Evolutionary conservation across 805 yeast genomes (phyloP).

Genomic region (Candida silvatica): DNA sequence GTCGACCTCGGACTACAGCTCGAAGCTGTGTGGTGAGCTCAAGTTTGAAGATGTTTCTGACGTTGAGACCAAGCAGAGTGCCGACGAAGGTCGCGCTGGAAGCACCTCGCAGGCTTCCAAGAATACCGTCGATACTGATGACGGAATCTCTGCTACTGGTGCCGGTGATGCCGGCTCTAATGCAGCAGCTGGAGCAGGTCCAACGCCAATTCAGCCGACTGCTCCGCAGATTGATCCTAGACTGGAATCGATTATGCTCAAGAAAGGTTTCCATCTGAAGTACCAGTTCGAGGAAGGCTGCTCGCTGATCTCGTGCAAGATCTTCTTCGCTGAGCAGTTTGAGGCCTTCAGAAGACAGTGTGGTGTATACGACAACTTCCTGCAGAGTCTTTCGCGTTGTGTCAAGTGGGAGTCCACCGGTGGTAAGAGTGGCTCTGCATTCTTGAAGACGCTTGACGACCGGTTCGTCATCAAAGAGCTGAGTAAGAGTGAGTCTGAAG

Average conservation of each 20-base stretch:
- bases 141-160: neutral
- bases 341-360: conserved; percentile 87
- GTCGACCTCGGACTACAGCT: conserved; percentile 71
- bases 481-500: conserved; percentile 81
- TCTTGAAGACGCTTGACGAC: conserved; percentile 86
- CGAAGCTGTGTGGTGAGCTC: conserved; percentile 19
- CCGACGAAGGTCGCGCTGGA: neutral
- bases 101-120: conserved; percentile 1
- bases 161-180: too few species aligned
- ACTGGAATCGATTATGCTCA: conserved; percentile 68
- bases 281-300: conserved; percentile 86
- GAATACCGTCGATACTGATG: conserved; percentile 1
- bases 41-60: conserved; percentile 1
- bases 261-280: conserved; percentile 81
- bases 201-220: neutral
- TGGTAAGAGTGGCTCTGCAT: conserved; percentile 94
- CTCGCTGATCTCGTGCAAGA: conserved; percentile 81
- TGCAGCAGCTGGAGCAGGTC: neutral
- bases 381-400: conserved; percentile 89
- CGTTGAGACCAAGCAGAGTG: neutral
- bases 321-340: conserved; percentile 92
- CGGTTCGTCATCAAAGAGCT: conserved; percentile 84
- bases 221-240: conserved; percentile 6
- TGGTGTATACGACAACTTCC: conserved; percentile 63
- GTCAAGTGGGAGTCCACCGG: conserved; percentile 94